Percentiles rank a stretch among this genome's conserved stretches.
Conservation (phyloP, 768 basidiomycete species). For the Lactarius hengduanensis region DNA sequence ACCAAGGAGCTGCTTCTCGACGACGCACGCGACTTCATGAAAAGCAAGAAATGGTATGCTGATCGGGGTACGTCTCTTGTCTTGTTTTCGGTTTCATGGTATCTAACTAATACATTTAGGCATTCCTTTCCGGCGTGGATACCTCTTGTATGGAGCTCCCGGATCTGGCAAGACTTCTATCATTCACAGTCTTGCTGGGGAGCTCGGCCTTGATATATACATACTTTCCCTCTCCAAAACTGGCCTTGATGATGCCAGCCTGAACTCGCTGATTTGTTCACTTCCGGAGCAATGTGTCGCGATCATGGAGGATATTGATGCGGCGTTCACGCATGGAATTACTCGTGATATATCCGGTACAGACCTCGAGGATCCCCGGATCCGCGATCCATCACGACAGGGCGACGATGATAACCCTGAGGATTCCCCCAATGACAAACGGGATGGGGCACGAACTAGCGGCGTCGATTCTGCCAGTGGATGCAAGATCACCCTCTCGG, state of each 20-base stretch:
- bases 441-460: conserved; percentile 5
- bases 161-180: conserved; percentile 79
- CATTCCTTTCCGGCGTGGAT: conserved; percentile 80
- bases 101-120: conserved; percentile 25
- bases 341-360: conserved; percentile 35
- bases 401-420: background rate
- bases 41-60: conserved; percentile 68
- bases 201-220: conserved; percentile 71
- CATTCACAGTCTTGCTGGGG: conserved; percentile 76
- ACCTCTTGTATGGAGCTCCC: conserved; percentile 73
- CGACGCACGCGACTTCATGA: conserved; percentile 70
- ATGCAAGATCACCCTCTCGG: conserved; percentile 56
- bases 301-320: conserved; percentile 85
- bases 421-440: conserved; percentile 20
- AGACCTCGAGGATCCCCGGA: conserved; percentile 31
- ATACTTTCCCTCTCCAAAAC: conserved; percentile 63
- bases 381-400: conserved; percentile 34
- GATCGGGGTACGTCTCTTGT: conserved; percentile 52
- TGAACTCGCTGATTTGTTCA: conserved; percentile 56
- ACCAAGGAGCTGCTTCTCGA: conserved; percentile 61
- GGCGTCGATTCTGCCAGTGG: background rate
- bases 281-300: conserved; percentile 73
- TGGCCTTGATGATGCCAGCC: conserved; percentile 60
- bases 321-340: conserved; percentile 56
- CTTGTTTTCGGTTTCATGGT: background rate